Conservation (phyloP, 345 rosid genomes). For the Eucalyptus regnans region DNA sequence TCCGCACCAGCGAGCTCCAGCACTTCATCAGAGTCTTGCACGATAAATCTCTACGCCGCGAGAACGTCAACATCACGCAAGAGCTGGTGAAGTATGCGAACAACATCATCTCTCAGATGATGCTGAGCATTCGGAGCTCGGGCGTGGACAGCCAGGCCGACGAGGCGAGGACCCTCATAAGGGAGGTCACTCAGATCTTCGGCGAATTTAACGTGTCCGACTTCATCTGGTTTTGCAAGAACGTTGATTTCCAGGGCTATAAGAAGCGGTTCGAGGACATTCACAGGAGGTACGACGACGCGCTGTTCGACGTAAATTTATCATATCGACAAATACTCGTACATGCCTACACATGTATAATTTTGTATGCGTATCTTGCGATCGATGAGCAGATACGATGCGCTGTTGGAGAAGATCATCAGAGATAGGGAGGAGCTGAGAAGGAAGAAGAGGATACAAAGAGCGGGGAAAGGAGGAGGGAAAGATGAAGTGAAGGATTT, state of each 20-base stretch:
- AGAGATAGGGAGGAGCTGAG: conserved; percentile 8
- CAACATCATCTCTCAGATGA: conserved; percentile 32
- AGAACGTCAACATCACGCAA: conserved; percentile 19
- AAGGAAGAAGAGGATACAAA: neutral
- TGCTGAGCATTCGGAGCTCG: conserved; percentile 23
- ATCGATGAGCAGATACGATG: neutral
- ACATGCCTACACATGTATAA: neutral
- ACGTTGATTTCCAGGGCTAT: conserved; percentile 22
- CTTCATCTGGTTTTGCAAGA: conserved; percentile 23
- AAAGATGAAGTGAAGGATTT: conserved; percentile 19
- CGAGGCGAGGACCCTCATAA: conserved; percentile 6
- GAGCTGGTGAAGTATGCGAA: conserved; percentile 25
- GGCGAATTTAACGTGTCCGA: conserved; percentile 39
- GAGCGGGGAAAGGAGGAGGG: neutral
- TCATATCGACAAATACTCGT: neutral
- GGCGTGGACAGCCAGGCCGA: conserved; percentile 14
- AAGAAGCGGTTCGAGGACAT: conserved; percentile 10
- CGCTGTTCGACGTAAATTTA: neutral
- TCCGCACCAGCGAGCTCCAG: conserved; percentile 9
- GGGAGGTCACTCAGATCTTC: conserved; percentile 26
- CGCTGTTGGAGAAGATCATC: conserved; percentile 21
- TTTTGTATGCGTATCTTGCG: neutral
- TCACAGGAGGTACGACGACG: conserved; percentile 5
- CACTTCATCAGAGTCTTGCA: neutral
- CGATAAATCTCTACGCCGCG: conserved; percentile 1